phyloP scores from a whole-genome alignment of 441 rosid genomes.

The Eruca vesicaria region DNA sequence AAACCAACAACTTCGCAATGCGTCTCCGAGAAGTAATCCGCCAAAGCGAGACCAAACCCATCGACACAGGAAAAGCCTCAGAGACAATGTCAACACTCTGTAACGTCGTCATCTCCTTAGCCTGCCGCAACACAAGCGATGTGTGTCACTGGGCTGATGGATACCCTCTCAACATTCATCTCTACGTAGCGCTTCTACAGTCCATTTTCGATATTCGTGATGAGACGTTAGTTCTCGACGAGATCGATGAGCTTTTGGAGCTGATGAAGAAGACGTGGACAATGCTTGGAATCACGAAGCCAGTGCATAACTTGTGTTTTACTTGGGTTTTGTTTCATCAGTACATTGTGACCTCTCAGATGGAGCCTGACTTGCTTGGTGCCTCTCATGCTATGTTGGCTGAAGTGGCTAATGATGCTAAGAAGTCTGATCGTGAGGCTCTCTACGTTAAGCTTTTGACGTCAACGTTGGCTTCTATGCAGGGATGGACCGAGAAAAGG shows the following conservation, averaged over 20 bases:
- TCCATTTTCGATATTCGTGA: constrained; percentile 30
- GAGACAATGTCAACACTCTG: constrained; percentile 66
- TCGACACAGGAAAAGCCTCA: constrained; percentile 68
- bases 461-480: constrained; percentile 67
- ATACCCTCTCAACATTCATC: constrained; percentile 18
- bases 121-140: constrained; percentile 61
- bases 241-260: constrained; percentile 82
- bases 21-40: constrained; percentile 64
- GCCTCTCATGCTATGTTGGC: constrained; percentile 76
- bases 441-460: constrained; percentile 54
- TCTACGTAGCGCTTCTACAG: constrained; percentile 14
- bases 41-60: constrained; percentile 44
- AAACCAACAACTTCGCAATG: constrained; percentile 47
- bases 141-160: constrained; percentile 31
- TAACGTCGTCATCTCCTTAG: constrained; percentile 57
- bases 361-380: constrained; percentile 72
- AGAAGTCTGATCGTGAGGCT: constrained; percentile 71
- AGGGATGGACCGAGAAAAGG: constrained; percentile 78
- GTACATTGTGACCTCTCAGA: constrained; percentile 58
- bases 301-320: constrained; percentile 71
- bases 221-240: constrained; percentile 74
- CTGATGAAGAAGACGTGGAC: constrained; percentile 92
- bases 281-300: constrained; percentile 63
- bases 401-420: constrained; percentile 74
- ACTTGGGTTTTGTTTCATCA: constrained; percentile 84